Percentiles rank a stretch among this genome's conserved stretches.
phyloP scores from a whole-genome alignment of 129 eudicot species.

The Flaveria linearis region DNA sequence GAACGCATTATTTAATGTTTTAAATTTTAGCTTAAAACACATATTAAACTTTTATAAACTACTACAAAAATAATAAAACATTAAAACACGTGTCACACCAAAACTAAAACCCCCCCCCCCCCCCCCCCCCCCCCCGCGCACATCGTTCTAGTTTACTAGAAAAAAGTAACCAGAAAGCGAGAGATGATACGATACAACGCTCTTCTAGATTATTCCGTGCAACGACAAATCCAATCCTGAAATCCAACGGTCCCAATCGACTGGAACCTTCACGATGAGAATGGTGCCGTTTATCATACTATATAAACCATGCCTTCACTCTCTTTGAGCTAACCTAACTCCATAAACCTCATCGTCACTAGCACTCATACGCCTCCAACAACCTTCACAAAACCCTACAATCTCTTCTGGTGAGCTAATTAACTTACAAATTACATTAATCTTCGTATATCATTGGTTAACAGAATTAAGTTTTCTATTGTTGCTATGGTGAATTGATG shows the following conservation, averaged over 20 bases:
- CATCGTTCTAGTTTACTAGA: too few species aligned
- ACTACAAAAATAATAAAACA: too few species aligned
- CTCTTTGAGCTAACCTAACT: slow-evolving; percentile 19
- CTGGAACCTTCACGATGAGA: slow-evolving; percentile 55
- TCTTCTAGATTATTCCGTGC: slow-evolving; percentile 51
- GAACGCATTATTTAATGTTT: too few species aligned
- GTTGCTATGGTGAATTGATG: not conserved
- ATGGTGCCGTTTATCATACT: slow-evolving; percentile 23
- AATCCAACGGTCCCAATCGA: slow-evolving; percentile 46
- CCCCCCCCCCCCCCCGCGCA: too few species aligned
- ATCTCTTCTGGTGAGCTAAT: slow-evolving; percentile 22
- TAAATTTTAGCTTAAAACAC: too few species aligned
- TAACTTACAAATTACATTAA: not conserved
- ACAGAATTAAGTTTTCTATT: not conserved
- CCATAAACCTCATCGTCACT: slow-evolving; percentile 8
- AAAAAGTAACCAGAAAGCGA: not conserved
- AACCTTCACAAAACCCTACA: not conserved
- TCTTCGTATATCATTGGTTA: not conserved
- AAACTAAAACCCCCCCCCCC: too few species aligned
- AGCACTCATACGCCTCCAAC: slow-evolving; percentile 3
- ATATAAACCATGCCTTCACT: slow-evolving; percentile 16
- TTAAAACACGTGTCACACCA: too few species aligned
- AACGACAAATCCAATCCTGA: not conserved
- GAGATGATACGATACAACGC: not conserved
- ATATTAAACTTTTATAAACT: too few species aligned